phyloP scores from a whole-genome alignment of 1,139 yeast species.

The Schwanniomyces etchellsii region DNA sequence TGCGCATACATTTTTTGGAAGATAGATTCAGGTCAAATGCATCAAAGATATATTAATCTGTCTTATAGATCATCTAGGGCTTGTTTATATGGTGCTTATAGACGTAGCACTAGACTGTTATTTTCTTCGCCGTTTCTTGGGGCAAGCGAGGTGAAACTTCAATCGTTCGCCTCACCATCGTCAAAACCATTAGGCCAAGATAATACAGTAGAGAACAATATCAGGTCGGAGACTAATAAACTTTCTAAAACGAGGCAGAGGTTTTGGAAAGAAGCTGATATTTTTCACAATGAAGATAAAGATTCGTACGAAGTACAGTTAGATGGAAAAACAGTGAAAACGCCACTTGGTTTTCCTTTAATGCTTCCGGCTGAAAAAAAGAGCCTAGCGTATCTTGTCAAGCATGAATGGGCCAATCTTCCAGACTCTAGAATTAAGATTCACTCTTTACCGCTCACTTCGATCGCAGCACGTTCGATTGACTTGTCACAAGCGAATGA shows the following conservation, averaged over 20 bases:
- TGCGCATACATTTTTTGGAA: no score
- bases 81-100: no score
- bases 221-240: conserved; percentile 60
- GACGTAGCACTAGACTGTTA: no score
- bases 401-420: conserved; percentile 83
- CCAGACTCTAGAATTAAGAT: conserved; percentile 71
- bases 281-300: conserved; percentile 25
- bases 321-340: conserved; percentile 72
- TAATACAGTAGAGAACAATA: conserved; percentile 46
- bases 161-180: conserved; percentile 6
- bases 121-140: no score
- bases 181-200: conserved; percentile 28
- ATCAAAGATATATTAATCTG: no score
- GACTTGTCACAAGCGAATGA: conserved; percentile 46
- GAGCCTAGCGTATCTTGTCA: conserved; percentile 65
- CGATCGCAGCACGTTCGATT: conserved; percentile 78
- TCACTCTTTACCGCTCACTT: conserved; percentile 79
- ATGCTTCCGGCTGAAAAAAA: conserved; percentile 57
- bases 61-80: no score
- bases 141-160: no score
- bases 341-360: conserved; percentile 75
- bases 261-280: conserved; percentile 80
- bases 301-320: conserved; percentile 50
- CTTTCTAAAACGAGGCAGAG: conserved; percentile 64
- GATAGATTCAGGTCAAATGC: no score